Evolutionary conservation across 345 rosid genomes (phyloP), one percentile per base, ranked within the genome.

Genomic region (Psidium friedrichsthalianum): DNA sequence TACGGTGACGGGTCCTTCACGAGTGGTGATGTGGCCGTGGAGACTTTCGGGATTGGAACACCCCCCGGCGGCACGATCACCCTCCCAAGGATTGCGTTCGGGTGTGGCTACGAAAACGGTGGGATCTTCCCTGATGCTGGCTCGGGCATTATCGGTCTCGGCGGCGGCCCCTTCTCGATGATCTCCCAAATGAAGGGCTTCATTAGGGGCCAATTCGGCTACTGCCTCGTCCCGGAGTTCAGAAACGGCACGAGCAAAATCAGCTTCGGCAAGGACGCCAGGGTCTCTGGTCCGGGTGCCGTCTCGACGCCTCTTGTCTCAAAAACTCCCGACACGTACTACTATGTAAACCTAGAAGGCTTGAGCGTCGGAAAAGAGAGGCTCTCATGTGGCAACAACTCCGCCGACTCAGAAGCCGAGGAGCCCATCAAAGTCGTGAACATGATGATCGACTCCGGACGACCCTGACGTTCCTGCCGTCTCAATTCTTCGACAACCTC

Each of bases 131-230:
- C 92, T 32, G 86, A 88, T 51, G 49, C 36, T 3, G 96, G 95
- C 9, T 89, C 95, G 0, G 95, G 95, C 5, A 91, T 94, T n/a
- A 51, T 93, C 24, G 98, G 96, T 5, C 95, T 95, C 0, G 94
- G 96, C 3, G 91, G 94, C 1, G 94, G 95, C 29, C 82, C 91
- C 6, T 88, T 93, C 52, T 95, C 96, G 2, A 49, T 95, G 7
- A 27, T 91, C 21, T 88, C 93, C 3, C 98, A 95, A 54, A 27
- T 93, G 12, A 86, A 91, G 5, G 24, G 86, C 18, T 47, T 86
- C 0, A 88, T 90, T 18, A 84, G 85, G 8, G 88, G 90, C 10
- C 92, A 84, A 51, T 94, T 95, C 83, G 90, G 95, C 0, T 92
- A 94, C 86, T 93, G 95, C 86, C 89, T 95, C 83, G 90, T 92